Evolutionary conservation across 495 filamentous ascomycete species (phyloP).

Genomic region (Extremus antarcticus): DNA sequence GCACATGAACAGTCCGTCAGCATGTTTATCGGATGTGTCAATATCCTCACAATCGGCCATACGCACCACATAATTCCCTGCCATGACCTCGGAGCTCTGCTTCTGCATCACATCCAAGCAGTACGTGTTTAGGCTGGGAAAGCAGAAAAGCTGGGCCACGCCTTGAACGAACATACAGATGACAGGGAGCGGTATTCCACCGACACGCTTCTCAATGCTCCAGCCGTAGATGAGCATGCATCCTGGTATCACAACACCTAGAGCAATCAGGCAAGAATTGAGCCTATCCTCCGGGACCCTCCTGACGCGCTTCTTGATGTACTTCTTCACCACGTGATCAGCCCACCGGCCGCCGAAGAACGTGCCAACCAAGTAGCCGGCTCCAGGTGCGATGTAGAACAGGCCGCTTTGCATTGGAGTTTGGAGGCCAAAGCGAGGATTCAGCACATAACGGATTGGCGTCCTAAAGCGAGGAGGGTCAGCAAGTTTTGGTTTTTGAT

Average conservation of each 20-base stretch:
- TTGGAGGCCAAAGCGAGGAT: constrained; percentile 57
- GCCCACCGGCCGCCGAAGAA: constrained; percentile 64
- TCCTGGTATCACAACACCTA: constrained; percentile 49
- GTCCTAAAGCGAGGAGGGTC: too few relatives aligned
- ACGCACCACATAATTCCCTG: constrained; percentile 63
- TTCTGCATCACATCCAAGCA: constrained; percentile 65
- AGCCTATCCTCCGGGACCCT: constrained; percentile 62
- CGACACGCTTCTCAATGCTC: constrained; percentile 54
- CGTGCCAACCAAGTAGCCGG: constrained; percentile 58
- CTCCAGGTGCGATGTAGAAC: constrained; percentile 65
- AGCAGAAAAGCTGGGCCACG: constrained; percentile 61
- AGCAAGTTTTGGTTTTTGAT: constrained; percentile 31
- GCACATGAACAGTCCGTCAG: too few relatives aligned
- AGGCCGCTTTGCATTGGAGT: constrained; percentile 56
- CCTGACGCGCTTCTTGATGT: constrained; percentile 33
- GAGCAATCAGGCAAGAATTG: constrained; percentile 47
- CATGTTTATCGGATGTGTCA: too few relatives aligned
- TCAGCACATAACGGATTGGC: constrained; percentile 63
- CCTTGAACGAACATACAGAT: constrained; percentile 63
- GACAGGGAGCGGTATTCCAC: constrained; percentile 57
- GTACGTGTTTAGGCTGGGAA: constrained; percentile 63
- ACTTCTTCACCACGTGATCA: constrained; percentile 53
- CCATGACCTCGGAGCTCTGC: constrained; percentile 55
- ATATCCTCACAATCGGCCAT: too few relatives aligned
- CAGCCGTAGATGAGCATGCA: constrained; percentile 65